phyloP scores from a whole-genome alignment of 768 basidiomycete genomes.

The Leccinum broughii region DNA sequence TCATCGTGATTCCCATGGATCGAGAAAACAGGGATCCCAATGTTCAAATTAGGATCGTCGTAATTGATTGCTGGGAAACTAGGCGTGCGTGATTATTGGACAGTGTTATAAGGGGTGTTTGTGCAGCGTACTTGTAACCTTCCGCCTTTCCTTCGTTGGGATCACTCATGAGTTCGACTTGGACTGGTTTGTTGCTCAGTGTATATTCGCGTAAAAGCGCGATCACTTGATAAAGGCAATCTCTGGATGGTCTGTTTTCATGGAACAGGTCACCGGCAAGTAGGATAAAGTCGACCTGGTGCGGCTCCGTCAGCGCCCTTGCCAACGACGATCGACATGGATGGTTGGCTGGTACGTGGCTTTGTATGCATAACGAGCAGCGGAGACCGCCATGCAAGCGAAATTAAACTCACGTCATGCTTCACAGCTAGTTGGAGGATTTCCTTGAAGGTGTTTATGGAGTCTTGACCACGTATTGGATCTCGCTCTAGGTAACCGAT shows the following conservation, averaged over 20 bases:
- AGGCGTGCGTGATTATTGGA: slow-evolving; percentile 3
- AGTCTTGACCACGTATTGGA: slow-evolving; percentile 91
- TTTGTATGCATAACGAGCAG: neutral
- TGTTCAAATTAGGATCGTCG: slow-evolving; percentile 93
- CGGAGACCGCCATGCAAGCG: neutral
- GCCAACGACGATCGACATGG: neutral
- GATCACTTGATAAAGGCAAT: slow-evolving; percentile 85
- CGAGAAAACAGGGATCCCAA: slow-evolving; percentile 96
- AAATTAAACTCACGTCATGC: slow-evolving; percentile 62
- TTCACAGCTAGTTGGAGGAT: slow-evolving; percentile 90
- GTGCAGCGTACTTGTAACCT: slow-evolving; percentile 68
- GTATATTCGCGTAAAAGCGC: slow-evolving; percentile 91
- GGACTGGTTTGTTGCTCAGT: slow-evolving; percentile 83
- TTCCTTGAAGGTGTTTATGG: slow-evolving; percentile 93
- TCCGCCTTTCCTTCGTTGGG: slow-evolving; percentile 86
- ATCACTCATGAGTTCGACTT: slow-evolving; percentile 89
- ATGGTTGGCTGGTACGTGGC: neutral
- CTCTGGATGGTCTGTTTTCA: slow-evolving; percentile 93
- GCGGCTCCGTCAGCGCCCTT: slow-evolving; percentile 4
- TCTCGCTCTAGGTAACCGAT: slow-evolving; percentile 95
- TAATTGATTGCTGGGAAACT: slow-evolving; percentile 98
- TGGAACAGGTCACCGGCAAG: slow-evolving; percentile 97
- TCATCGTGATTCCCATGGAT: slow-evolving; percentile 99
- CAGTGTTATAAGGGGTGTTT: neutral
- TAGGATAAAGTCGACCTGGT: slow-evolving; percentile 91